Evolutionary conservation across 2,329 filamentous ascomycete species (phyloP).

Genomic region (Thermomyces lanuginosus): DNA sequence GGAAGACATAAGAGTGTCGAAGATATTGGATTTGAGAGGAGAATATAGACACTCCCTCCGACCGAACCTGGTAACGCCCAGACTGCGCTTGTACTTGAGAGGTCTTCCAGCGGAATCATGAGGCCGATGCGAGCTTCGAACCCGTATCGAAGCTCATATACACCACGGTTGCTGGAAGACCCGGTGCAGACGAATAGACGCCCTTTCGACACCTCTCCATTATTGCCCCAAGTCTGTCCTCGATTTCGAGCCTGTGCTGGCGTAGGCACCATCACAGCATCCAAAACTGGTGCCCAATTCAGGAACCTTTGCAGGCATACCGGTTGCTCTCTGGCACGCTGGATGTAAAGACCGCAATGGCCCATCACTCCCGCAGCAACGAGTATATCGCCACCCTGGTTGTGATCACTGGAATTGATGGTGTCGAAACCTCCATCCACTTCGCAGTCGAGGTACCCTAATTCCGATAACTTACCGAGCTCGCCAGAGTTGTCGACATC

Average conservation of each 20-base stretch:
- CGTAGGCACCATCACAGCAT: conserved; percentile 23
- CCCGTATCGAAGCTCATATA: conserved; percentile 55
- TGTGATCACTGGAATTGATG: conserved; percentile 35
- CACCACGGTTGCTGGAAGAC: conserved; percentile 40
- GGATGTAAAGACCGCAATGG: conserved; percentile 59
- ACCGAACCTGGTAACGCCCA: conserved; percentile 26
- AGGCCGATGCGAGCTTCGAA: conserved; percentile 49
- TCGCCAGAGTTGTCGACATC: conserved; percentile 44
- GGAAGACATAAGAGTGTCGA: conserved; percentile 24
- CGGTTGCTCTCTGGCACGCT: conserved; percentile 41
- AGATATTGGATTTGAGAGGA: conserved; percentile 28
- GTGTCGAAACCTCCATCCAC: conserved; percentile 71
- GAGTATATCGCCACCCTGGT: conserved; percentile 54
- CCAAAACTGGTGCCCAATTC: conserved; percentile 41
- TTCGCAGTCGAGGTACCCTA: conserved; percentile 54
- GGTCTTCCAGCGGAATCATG: conserved; percentile 24
- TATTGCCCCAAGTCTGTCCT: too few species aligned
- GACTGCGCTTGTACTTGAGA: conserved; percentile 25
- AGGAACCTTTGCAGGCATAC: conserved; percentile 45
- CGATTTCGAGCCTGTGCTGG: conserved; percentile 7
- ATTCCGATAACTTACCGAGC: conserved; percentile 39
- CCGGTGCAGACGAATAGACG: conserved; percentile 52
- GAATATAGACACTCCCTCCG: conserved; percentile 20
- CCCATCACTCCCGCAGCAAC: conserved; percentile 65
- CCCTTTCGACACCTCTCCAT: conserved; percentile 24